Base-by-base conservation (phyloP, 495 filamentous ascomycete genomes). In the Acidiella bohemica region DNA sequence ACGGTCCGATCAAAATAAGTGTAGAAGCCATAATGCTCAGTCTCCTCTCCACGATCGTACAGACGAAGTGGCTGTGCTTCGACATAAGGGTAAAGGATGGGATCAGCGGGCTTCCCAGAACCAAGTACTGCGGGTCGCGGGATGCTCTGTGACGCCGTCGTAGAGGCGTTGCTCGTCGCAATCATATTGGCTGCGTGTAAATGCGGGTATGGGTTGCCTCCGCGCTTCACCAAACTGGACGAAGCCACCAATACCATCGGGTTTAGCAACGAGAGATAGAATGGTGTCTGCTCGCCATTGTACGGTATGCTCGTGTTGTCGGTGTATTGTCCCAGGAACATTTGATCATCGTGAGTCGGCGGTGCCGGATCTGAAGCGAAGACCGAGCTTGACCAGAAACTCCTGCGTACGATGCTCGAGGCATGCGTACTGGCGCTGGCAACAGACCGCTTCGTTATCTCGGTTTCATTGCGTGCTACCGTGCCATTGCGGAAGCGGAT, bases 21-120 rank as follows among this genome's bases (percentile, higher is more conserved):
- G 59, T 93, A 94, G 61, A 95, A 94, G 8, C 83, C 84, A 59
- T 92, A 96, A 61, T 93, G 84, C 55, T 97, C 90, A 0, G 73
- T 76, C 2, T 70, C 62, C 24, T 76, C 59, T 14, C 78, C 85
- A 17, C 84, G 78, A 59, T 96, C 80, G 63, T 81, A 95, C 2
- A 96, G 71, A 2, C 80, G 76, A 12, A 96, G 59, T 0, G 84
- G 90, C 49, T 96, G 90, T 23, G 82, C 74, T 1, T 56, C 53
- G 0, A 82, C 71, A 29, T 74, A 67, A 0, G 80, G 75, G 19
- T 77, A 69, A 18, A 94, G 68, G n/a, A 66, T 69, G 20, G 80
- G 79, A 0, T 78, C 62, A 5, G 81, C 76, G 1, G 75, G 75
- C n/a, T 73, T 75, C 21, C 82, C 81, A 53, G 90, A 75, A 0